Conservation (phyloP, 306 rosid species). For the Malus domestica region DNA sequence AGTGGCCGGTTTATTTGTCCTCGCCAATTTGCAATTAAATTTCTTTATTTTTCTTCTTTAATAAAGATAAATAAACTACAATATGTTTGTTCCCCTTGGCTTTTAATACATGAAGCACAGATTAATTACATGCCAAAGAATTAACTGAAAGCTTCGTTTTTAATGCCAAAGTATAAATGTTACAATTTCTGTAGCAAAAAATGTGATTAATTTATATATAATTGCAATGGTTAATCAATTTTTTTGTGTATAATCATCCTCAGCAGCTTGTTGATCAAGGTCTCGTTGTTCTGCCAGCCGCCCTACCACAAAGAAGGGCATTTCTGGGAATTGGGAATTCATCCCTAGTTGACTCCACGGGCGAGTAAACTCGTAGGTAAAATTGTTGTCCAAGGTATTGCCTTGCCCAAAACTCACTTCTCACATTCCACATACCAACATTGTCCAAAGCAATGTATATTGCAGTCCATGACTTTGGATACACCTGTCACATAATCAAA, state of each 20-base stretch:
- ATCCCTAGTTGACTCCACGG: constrained; percentile 58
- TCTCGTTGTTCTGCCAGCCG: constrained; percentile 37
- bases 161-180: not conserved
- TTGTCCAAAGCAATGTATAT: constrained; percentile 77
- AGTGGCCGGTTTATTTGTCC: not conserved
- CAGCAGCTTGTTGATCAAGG: constrained; percentile 11
- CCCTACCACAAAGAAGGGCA: constrained; percentile 90
- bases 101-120: not conserved
- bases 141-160: not conserved
- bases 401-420: constrained; percentile 81
- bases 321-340: constrained; percentile 79
- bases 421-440: constrained; percentile 88
- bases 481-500: constrained; percentile 40
- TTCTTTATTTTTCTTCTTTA: not conserved
- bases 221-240: not conserved
- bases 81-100: not conserved
- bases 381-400: constrained; percentile 92
- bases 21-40: not conserved
- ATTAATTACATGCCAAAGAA: not conserved
- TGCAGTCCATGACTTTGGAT: constrained; percentile 95
- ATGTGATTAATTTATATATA: constrained; percentile 11
- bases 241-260: not conserved
- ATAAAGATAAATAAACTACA: not conserved
- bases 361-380: constrained; percentile 75
- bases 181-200: constrained; percentile 7